phyloP scores from a whole-genome alignment of 148 eudicot genomes.

The Dysphania ambrosioides region DNA sequence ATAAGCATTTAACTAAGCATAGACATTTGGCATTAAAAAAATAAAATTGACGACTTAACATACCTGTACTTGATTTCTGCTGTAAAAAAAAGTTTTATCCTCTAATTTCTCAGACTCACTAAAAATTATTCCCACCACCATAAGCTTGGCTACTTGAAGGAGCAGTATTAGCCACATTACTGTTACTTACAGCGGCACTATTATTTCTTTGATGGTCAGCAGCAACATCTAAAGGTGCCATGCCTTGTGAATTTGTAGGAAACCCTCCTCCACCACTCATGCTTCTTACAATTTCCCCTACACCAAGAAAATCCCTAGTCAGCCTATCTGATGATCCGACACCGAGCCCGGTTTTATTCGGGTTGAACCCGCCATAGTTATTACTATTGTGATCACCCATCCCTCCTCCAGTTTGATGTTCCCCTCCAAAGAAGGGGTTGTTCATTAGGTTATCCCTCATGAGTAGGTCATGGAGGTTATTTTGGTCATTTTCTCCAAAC shows the following conservation, averaged over 20 bases:
- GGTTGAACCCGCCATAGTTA: slow-evolving; percentile 27
- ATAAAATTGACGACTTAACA: slow-evolving; percentile 7
- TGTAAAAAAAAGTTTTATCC: slow-evolving; percentile 11
- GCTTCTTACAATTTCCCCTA: slow-evolving; percentile 56
- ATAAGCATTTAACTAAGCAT: slow-evolving; percentile 15
- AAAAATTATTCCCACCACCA: slow-evolving; percentile 18
- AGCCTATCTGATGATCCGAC: slow-evolving; percentile 35
- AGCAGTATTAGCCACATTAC: slow-evolving; percentile 11
- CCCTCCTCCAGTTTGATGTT: neutral
- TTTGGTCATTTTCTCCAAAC: slow-evolving; percentile 38
- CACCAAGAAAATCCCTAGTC: slow-evolving; percentile 64
- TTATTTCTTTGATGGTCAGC: slow-evolving; percentile 12
- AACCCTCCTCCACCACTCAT: slow-evolving; percentile 42
- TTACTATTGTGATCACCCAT: neutral
- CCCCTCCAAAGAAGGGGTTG: slow-evolving; percentile 27
- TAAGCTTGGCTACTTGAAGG: slow-evolving; percentile 13
- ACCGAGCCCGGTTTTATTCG: slow-evolving; percentile 23
- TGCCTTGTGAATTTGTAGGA: slow-evolving; percentile 23
- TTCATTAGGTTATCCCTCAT: slow-evolving; percentile 38
- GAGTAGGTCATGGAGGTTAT: slow-evolving; percentile 35
- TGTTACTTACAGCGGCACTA: slow-evolving; percentile 1
- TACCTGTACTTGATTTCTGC: slow-evolving; percentile 37
- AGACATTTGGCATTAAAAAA: slow-evolving; percentile 7
- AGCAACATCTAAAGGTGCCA: slow-evolving; percentile 4
- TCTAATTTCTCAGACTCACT: slow-evolving; percentile 12